Evolutionary conservation across 768 basidiomycete genomes (phyloP).

Genomic region (Leccinum rimulosum): DNA sequence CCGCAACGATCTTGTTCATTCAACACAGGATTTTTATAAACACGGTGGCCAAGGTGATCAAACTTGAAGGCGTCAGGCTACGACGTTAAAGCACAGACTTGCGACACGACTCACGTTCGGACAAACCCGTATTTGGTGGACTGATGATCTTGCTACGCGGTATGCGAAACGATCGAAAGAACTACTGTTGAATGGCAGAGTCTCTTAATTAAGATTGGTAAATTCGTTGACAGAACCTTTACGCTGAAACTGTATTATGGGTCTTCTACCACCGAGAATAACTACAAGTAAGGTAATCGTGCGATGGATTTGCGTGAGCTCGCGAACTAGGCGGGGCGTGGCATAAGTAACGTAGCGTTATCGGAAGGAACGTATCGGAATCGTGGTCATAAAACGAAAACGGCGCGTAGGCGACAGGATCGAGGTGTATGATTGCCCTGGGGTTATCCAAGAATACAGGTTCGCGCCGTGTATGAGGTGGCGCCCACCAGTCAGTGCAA

Average conservation of each 20-base stretch:
- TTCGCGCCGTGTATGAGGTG: slow-evolving; percentile 5
- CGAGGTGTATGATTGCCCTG: background rate
- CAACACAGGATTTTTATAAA: background rate
- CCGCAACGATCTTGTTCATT: background rate
- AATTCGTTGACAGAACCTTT: background rate
- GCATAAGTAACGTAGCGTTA: background rate
- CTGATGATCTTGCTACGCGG: background rate
- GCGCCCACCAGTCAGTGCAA: slow-evolving; percentile 11
- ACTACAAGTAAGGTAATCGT: slow-evolving; percentile 24
- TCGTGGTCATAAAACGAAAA: slow-evolving; percentile 1
- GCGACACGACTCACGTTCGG: background rate
- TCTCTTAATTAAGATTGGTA: background rate
- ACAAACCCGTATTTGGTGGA: background rate
- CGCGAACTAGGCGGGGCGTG: background rate
- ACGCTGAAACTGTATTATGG: slow-evolving; percentile 17
- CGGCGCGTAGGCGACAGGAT: background rate
- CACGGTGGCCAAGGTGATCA: background rate
- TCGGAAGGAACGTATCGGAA: slow-evolving; percentile 3
- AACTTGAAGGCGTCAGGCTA: background rate
- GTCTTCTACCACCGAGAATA: slow-evolving; percentile 14
- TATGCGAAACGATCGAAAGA: background rate
- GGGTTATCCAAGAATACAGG: slow-evolving; percentile 22
- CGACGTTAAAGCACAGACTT: background rate
- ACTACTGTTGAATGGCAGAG: background rate
- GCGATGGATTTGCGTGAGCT: slow-evolving; percentile 6